These are phyloP conservation scores for Coemansia sp. DNA, from an alignment of 192 early-diverging fungal genomes.

Conservation along the genomic window DNA sequence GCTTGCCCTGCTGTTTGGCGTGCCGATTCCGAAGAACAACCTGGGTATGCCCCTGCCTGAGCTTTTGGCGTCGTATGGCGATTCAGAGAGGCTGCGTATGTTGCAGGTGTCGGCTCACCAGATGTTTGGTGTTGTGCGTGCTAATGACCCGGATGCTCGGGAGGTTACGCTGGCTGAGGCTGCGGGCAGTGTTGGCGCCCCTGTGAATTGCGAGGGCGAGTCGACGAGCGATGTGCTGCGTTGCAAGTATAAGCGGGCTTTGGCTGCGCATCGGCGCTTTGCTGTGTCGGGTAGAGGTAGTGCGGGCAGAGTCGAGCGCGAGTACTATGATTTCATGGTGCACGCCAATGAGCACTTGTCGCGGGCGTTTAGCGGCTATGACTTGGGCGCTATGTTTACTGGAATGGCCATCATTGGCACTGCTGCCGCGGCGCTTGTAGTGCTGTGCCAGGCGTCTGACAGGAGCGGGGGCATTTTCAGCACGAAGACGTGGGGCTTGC, in stretches of 20 bases:
- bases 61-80: slow-evolving; percentile 32
- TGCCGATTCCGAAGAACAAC: slow-evolving; percentile 55
- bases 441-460: slow-evolving; percentile 14
- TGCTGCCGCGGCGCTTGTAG: slow-evolving; percentile 9
- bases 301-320: slow-evolving; percentile 9
- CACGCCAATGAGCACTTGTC: slow-evolving; percentile 40
- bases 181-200: not conserved
- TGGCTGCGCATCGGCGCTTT: slow-evolving; percentile 11
- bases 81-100: slow-evolving; percentile 42
- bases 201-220: slow-evolving; percentile 7
- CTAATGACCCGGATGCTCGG: slow-evolving; percentile 21
- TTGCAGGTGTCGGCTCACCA: slow-evolving; percentile 67
- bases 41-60: slow-evolving; percentile 47
- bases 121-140: slow-evolving; percentile 45
- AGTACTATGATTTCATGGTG: slow-evolving; percentile 40
- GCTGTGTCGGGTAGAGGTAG: not conserved
- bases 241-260: slow-evolving; percentile 41
- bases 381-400: slow-evolving; percentile 36
- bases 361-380: slow-evolving; percentile 40
- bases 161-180: not conserved
- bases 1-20: slow-evolving; percentile 52
- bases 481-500: slow-evolving; percentile 5
- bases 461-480: slow-evolving; percentile 7
- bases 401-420: slow-evolving; percentile 33
- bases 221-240: slow-evolving; percentile 10